Conservation (phyloP, 371 early-diverging fungal genomes). For the Mortierella sp. region DNA sequence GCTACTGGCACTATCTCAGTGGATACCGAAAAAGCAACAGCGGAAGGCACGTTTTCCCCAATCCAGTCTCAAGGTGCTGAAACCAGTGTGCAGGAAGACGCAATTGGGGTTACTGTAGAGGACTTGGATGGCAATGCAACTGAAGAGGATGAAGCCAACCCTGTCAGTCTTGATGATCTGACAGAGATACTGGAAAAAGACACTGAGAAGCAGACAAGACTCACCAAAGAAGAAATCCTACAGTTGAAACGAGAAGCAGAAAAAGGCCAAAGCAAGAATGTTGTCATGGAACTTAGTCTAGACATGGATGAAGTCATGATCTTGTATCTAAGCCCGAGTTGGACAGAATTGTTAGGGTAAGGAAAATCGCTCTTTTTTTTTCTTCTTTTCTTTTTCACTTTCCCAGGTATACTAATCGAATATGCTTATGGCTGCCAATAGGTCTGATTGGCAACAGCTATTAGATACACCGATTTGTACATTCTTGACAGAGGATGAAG, state of each 20-base stretch:
- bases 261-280: slow-evolving; percentile 68
- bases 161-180: slow-evolving; percentile 34
- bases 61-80: background rate
- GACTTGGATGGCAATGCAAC: background rate
- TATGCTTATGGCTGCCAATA: slow-evolving; percentile 17
- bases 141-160: slow-evolving; percentile 7
- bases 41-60: background rate
- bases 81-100: background rate
- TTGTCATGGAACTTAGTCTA: slow-evolving; percentile 74
- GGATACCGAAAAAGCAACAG: background rate
- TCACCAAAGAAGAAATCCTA: slow-evolving; percentile 54
- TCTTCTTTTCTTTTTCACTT: background rate
- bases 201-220: slow-evolving; percentile 24
- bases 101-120: background rate
- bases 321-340: slow-evolving; percentile 72
- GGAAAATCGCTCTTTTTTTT: slow-evolving; percentile 8
- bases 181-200: slow-evolving; percentile 35
- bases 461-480: slow-evolving; percentile 63
- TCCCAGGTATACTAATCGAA: background rate
- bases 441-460: slow-evolving; percentile 63
- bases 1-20: background rate
- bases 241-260: slow-evolving; percentile 67
- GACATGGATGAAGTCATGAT: slow-evolving; percentile 57
- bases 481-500: slow-evolving; percentile 63
- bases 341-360: slow-evolving; percentile 72